phyloP scores from a whole-genome alignment of 2,329 filamentous ascomycete species.

The Epichloe bromicola region DNA sequence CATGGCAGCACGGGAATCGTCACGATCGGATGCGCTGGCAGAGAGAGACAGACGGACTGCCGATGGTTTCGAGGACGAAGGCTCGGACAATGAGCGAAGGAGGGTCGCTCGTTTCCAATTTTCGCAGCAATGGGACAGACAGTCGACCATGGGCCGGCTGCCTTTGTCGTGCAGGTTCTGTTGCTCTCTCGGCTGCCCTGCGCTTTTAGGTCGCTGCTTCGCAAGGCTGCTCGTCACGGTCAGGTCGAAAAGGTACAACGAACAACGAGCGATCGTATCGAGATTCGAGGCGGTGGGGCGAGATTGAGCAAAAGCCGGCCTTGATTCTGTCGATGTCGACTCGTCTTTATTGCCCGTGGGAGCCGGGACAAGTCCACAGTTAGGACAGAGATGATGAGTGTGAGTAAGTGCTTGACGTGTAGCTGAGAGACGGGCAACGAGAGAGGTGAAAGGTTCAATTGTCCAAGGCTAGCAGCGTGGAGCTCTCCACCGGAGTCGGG shows the following conservation, averaged over 20 bases:
- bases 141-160: neutral
- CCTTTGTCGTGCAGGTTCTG: neutral
- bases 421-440: neutral
- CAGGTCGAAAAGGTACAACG: neutral
- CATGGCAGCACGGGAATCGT: conserved; percentile 1
- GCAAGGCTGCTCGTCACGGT: neutral
- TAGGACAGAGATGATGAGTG: neutral
- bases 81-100: neutral
- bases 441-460: neutral
- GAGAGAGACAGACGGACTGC: neutral
- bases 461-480: neutral
- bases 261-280: neutral
- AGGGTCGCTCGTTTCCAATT: neutral
- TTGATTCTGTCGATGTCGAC: neutral
- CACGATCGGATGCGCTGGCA: neutral
- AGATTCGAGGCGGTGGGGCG: neutral
- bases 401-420: neutral
- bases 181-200: neutral
- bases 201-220: neutral
- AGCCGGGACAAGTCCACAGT: neutral
- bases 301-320: neutral
- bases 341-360: neutral
- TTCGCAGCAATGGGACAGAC: neutral
- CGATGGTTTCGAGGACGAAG: neutral
- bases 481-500: neutral